phyloP scores from a whole-genome alignment of 768 basidiomycete species.

The Russula sp. region DNA sequence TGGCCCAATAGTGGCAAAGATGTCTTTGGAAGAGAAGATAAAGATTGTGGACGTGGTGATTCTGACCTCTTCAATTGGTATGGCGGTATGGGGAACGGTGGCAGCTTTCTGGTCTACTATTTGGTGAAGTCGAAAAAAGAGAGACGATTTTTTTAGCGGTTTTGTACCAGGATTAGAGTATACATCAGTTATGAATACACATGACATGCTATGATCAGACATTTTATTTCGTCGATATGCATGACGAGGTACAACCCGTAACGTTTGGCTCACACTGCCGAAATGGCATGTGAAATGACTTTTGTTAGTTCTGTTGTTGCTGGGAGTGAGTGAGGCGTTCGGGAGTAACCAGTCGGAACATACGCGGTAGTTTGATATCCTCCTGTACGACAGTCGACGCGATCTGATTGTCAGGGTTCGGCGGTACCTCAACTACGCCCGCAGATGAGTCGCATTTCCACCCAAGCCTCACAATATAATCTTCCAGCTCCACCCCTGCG shows the following conservation, averaged over 20 bases:
- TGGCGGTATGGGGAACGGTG: constrained; percentile 77
- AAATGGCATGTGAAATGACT: constrained; percentile 68
- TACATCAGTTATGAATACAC: constrained; percentile 7
- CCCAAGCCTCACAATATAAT: constrained; percentile 60
- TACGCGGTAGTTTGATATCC: constrained; percentile 76
- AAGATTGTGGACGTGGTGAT: constrained; percentile 52
- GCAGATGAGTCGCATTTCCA: constrained; percentile 59
- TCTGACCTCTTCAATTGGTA: constrained; percentile 50
- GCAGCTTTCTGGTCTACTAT: constrained; percentile 53
- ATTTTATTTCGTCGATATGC: neutral
- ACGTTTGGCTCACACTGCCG: constrained; percentile 42
- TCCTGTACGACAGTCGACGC: constrained; percentile 83
- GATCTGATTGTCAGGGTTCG: constrained; percentile 86
- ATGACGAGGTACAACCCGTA: constrained; percentile 3
- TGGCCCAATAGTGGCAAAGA: constrained; percentile 67
- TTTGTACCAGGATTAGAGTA: neutral
- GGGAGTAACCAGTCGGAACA: constrained; percentile 35
- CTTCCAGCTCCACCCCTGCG: constrained; percentile 54
- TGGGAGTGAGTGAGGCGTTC: constrained; percentile 13
- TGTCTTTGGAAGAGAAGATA: constrained; percentile 52
- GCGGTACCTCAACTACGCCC: constrained; percentile 64
- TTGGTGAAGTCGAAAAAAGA: neutral
- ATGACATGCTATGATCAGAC: neutral
- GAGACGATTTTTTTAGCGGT: neutral
- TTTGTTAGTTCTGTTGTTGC: constrained; percentile 66